Percentiles rank a stretch among this genome's conserved stretches.
These are phyloP conservation scores for Platanthera guangdongensis DNA, from an alignment of 106 monocot species.

Conservation along the genomic window DNA sequence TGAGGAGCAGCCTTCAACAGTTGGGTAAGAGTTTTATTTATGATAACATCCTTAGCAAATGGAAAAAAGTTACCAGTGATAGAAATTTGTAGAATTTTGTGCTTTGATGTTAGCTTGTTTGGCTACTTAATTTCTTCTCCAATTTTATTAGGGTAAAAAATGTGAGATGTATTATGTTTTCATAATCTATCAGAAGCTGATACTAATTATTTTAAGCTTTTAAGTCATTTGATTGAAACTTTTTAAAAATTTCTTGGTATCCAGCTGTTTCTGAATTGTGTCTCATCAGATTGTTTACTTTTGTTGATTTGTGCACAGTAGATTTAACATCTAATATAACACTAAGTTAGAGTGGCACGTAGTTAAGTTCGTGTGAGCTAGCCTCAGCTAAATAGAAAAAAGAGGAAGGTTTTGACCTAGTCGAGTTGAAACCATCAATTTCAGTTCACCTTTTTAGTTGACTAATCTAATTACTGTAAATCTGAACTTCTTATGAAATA, in stretches of 20 bases:
- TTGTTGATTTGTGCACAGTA: not conserved
- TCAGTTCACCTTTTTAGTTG: too few relatives aligned
- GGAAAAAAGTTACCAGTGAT: slow-evolving; percentile 28
- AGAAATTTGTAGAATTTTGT: not conserved
- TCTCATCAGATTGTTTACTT: not conserved
- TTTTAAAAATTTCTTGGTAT: not conserved
- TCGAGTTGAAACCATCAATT: too few relatives aligned
- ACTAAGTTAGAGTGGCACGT: not conserved
- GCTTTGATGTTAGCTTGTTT: too few relatives aligned
- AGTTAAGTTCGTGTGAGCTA: too few relatives aligned
- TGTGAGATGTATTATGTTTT: not conserved
- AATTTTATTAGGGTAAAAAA: too few relatives aligned
- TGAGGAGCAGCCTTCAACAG: slow-evolving; percentile 40
- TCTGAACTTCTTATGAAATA: too few relatives aligned
- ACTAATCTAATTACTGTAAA: too few relatives aligned
- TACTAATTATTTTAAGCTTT: not conserved
- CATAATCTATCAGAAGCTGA: not conserved
- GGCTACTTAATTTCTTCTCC: too few relatives aligned
- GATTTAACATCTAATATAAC: not conserved
- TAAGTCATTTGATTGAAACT: not conserved
- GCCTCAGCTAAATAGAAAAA: too few relatives aligned
- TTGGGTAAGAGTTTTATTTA: slow-evolving; percentile 42
- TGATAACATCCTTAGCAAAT: slow-evolving; percentile 52
- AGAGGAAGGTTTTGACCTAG: too few relatives aligned
- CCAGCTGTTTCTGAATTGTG: not conserved